phyloP scores from a whole-genome alignment of 805 yeast genomes.

The Spathaspora arborariae region DNA sequence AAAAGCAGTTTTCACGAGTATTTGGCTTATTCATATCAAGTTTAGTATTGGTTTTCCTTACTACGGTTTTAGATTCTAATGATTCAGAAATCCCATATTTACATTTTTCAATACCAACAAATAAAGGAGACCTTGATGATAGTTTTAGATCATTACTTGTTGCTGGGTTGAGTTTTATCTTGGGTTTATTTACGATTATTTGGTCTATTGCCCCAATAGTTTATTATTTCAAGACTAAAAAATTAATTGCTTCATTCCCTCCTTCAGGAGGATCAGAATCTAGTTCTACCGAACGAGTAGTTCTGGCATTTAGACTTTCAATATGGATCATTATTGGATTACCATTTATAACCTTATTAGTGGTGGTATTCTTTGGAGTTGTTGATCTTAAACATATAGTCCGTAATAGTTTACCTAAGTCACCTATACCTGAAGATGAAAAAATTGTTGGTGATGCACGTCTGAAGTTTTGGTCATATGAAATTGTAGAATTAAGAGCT shows the following conservation, averaged over 20 bases:
- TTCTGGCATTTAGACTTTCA: constrained; percentile 23
- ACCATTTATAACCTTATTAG: constrained; percentile 15
- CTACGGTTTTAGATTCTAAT: constrained; percentile 9
- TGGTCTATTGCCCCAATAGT: constrained; percentile 15
- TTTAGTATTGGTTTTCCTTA: constrained; percentile 5
- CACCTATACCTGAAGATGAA: background rate
- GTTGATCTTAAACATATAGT: background rate
- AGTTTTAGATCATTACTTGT: background rate
- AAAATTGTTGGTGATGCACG: background rate
- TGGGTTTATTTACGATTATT: constrained; percentile 8
- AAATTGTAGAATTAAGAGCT: background rate
- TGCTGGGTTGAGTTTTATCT: background rate
- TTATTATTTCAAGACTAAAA: constrained; percentile 25
- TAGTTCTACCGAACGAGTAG: constrained; percentile 15
- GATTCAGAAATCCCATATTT: background rate
- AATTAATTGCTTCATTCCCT: constrained; percentile 23
- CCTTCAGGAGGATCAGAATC: constrained; percentile 15
- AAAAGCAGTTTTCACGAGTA: constrained; percentile 1
- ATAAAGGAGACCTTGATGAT: background rate
- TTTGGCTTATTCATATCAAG: constrained; percentile 3
- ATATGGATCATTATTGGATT: constrained; percentile 21
- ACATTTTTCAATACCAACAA: background rate
- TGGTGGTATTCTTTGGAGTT: constrained; percentile 2
- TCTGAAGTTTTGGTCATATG: background rate
- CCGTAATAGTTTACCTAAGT: background rate